Conservation (phyloP, 192 early-diverging fungal species). For the Backusella psychrophila region DNA sequence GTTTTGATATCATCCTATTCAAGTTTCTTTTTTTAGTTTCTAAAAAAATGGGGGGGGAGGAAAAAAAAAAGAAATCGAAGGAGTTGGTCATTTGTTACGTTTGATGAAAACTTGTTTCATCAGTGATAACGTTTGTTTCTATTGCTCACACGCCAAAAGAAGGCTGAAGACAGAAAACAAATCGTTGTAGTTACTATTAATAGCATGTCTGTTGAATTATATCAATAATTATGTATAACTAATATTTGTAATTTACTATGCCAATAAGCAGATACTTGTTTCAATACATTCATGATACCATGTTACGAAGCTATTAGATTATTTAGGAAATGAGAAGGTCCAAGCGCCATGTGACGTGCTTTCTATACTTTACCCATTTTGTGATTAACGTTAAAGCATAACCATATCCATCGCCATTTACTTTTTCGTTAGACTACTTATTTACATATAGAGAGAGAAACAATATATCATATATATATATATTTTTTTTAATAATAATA, state of each 20-base stretch:
- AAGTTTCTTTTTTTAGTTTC: not conserved
- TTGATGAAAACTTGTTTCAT: constrained; percentile 3
- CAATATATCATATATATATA: not conserved
- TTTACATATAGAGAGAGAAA: not conserved
- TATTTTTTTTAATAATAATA: not conserved
- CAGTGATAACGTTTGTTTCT: not conserved
- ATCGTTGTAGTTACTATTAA: not conserved
- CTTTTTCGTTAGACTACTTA: not conserved
- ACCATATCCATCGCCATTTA: not conserved
- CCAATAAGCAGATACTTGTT: not conserved
- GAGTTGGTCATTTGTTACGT: not conserved
- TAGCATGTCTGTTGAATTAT: not conserved
- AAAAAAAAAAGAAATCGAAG: not conserved
- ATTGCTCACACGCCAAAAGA: not conserved
- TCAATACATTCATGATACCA: not conserved
- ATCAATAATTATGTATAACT: not conserved
- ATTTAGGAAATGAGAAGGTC: not conserved
- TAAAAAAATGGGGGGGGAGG: not conserved
- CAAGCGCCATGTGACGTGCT: not conserved
- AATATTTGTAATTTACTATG: not conserved
- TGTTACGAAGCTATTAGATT: not conserved
- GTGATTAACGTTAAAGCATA: not conserved
- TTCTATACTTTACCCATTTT: not conserved
- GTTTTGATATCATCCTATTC: constrained; percentile 35
- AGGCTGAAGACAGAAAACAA: not conserved